Base-by-base conservation (phyloP, 2,329 filamentous ascomycete genomes). In the Colletotrichum kahawae region DNA sequence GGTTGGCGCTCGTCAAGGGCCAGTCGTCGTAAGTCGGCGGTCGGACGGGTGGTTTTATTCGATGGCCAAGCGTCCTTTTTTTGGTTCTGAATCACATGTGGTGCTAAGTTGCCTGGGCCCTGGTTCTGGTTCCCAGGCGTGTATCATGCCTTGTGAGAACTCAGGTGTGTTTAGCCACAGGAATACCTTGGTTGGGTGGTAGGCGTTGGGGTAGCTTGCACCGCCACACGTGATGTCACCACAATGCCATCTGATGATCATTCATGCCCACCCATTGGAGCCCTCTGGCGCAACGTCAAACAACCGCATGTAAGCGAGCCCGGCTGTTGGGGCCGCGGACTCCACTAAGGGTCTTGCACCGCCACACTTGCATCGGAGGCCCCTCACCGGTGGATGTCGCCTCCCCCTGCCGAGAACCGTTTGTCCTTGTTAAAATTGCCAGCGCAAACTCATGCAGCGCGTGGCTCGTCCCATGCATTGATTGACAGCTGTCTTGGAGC, bases 201-300 rank as follows among this genome's bases (percentile, higher is more conserved):
- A 36, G 33, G 10, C 21, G 64, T 68, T 67, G 68, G 72, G 65
- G 68, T 67, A 73, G 75, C 71, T 75, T 68, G 68, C 76, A 66
- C 76, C 75, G 75, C 76, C 76, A 77, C 76, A 33, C 48, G 67
- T 77, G 74, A 77, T 77, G 74, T 77, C 76, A 77, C 67, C n/a
- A 33, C 27, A 56, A 51, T 66, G 59, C 64, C 51, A 43, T 74
- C 64, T n/a, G 67, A 66, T 72, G 65, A 71, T 68, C 65, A 56
- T 54, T 33, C 21, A 70, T 43, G 62, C 67, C 18, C 63, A 27
- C 56, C 56, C 27, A 73, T 76, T 72, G 76, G 70, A 70, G 74
- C 63, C 73, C 76, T 76, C 74, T 69, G 24, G 63, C 56, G 60
- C 62, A 34, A 71, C 60, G 14, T 66, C 62, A 36, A 71, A 57